Conservation (phyloP, 352 stramenopile species). For the Phytopythium helicoides region DNA sequence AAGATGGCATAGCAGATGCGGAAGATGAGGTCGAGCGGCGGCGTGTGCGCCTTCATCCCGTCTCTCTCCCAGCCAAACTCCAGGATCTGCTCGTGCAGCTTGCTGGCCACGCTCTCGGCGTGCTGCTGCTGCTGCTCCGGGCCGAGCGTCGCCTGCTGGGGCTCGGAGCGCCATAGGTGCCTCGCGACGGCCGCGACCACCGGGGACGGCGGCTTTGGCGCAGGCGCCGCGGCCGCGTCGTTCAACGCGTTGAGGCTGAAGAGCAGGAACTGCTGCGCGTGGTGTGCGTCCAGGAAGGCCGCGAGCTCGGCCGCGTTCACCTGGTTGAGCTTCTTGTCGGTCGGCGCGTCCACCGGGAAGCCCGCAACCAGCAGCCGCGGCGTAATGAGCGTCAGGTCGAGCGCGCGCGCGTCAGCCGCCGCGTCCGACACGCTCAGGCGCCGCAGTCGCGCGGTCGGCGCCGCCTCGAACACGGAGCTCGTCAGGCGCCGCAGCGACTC, state of each 20-base stretch:
- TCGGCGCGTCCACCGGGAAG: constrained; percentile 44
- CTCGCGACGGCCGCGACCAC: background rate
- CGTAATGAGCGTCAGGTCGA: constrained; percentile 78
- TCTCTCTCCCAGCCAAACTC: constrained; percentile 84
- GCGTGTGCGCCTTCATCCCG: constrained; percentile 82
- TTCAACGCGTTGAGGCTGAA: constrained; percentile 77
- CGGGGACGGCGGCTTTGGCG: constrained; percentile 4
- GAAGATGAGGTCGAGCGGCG: constrained; percentile 82
- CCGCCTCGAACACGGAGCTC: constrained; percentile 62
- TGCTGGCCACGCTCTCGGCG: constrained; percentile 30
- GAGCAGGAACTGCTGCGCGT: constrained; percentile 67
- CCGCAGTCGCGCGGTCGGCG: constrained; percentile 29
- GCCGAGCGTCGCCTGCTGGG: background rate
- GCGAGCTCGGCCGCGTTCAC: constrained; percentile 75
- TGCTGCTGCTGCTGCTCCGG: background rate
- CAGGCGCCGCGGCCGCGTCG: constrained; percentile 10
- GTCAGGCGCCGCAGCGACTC: constrained; percentile 73
- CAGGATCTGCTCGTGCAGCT: constrained; percentile 77
- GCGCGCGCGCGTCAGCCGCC: constrained; percentile 25
- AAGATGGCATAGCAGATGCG: constrained; percentile 92
- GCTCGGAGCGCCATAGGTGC: background rate
- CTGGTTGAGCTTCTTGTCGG: constrained; percentile 69
- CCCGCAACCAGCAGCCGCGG: constrained; percentile 63
- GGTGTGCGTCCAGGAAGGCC: constrained; percentile 46
- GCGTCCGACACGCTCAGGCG: constrained; percentile 31